A percentile compares a stretch with the other conserved stretches of the same genome.
phyloP scores from a whole-genome alignment of 352 stramenopile species.

The Pythium scleroteichum region DNA sequence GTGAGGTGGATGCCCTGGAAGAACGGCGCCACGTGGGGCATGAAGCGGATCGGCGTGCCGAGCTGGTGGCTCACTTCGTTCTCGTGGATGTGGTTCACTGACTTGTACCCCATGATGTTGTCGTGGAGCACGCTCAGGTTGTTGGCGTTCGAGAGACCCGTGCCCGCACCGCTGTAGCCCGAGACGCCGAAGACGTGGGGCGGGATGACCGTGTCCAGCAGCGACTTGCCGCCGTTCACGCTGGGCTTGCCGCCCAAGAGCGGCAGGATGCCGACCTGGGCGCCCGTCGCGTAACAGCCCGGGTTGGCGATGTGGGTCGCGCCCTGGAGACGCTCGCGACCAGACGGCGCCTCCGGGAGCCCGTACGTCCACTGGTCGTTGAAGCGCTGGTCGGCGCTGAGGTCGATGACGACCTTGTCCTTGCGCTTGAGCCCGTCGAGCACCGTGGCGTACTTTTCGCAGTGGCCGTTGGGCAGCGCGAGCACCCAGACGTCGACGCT shows the following conservation, averaged over 20 bases:
- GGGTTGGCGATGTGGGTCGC: conserved; percentile 88
- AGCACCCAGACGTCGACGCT: conserved; percentile 87
- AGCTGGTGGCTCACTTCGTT: conserved; percentile 85
- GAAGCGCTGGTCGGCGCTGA: conserved; percentile 89
- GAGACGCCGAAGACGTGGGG: conserved; percentile 89
- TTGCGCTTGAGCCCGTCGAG: conserved; percentile 67
- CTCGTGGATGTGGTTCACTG: conserved; percentile 90
- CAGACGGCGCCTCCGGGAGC: conserved; percentile 70
- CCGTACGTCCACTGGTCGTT: conserved; percentile 87
- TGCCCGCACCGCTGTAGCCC: conserved; percentile 87
- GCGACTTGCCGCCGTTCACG: conserved; percentile 23
- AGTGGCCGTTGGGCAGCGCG: conserved; percentile 86
- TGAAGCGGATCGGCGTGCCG: conserved; percentile 87
- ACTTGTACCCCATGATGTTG: conserved; percentile 92
- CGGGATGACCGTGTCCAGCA: conserved; percentile 65
- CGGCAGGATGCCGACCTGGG: conserved; percentile 78
- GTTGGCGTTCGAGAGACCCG: conserved; percentile 80
- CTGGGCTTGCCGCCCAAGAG: conserved; percentile 74
- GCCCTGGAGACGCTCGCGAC: conserved; percentile 52
- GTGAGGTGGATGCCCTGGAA: conserved; percentile 94
- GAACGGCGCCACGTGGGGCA: conserved; percentile 92
- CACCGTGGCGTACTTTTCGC: conserved; percentile 73
- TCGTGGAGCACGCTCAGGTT: conserved; percentile 73
- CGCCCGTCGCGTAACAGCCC: conserved; percentile 85
- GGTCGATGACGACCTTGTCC: conserved; percentile 84